Base-by-base conservation (phyloP, 345 rosid species). In the Xanthoceras sorbifolium region DNA sequence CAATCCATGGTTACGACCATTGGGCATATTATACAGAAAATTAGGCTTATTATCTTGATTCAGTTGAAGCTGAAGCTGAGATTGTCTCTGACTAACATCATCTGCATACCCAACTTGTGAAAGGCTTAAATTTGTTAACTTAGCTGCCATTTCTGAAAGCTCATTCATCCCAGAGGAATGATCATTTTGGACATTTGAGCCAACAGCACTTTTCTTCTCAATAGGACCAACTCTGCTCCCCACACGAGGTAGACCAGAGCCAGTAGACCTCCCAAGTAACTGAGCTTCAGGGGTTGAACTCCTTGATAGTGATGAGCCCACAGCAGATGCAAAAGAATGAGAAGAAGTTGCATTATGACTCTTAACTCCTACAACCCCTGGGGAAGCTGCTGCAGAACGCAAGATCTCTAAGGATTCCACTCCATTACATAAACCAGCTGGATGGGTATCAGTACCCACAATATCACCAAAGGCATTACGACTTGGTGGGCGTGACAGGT, bases 251-350 rank as follows among this genome's bases (percentile, higher is more conserved):
- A 89, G 89, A 73, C 89, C 88, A 73, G 85, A 80, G 76, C 85
- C 84, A 40, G 89, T 59, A 63, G 90, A 83, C 82, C 94, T 81
- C 63, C 90, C 94, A 44, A 69, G 79, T 52, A 87, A 71, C 81
- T 88, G 86, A 46, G 84, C 83, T 69, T 96, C 98, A 76, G 97
- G 90, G 72, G 91, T 89, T 80, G 87, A 82, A 80, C 87, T 92
- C 80, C 94, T 89, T 12, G 96, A 85, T 36, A 89, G 81, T 63
- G 89, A 88, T 77, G 96, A 84, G 76, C 87, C 91, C 75, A 86
- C 71, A 65, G 85, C 83, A 76, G 95, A 79, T 69, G 86, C 80
- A 76, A 80, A 82, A 25, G 91, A 77, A 71, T 69, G 84, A 71
- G 92, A 80, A 77, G 68, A 22, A 23, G 78, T 66, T 73, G 72